Base-by-base conservation (phyloP, 2,329 filamentous ascomycete genomes). In the Penicillium sp. region DNA sequence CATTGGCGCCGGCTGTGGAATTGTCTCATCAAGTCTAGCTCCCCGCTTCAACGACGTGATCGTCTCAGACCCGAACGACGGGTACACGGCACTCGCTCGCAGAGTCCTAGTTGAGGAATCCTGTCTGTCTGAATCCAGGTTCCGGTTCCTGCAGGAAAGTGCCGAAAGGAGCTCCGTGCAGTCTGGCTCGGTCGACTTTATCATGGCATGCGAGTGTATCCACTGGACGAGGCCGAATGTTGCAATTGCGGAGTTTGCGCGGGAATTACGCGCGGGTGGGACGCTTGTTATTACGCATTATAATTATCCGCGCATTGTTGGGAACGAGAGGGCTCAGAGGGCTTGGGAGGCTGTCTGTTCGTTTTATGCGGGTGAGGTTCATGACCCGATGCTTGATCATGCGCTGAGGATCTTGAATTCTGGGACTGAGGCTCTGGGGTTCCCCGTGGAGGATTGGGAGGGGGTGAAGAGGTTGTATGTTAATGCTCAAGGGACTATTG, bases 201-300 rank as follows among this genome's bases (percentile, higher is more conserved):
- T 49, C 34, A 39, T 44, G 34, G 47, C 35, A 3, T 49, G 47
- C 10, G 47, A 49, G 24, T 49, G 47, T 28, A 49, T 49, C 10
- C 47, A 49, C 34, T 49, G 47, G 47, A 49, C 35, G 17, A 33
- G 29, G 7, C 47, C 47, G 4, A 35, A 45, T 4, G 19, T 34
- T 19, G 47, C 47, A 13, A 49, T 49, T 19, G 19, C 15, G 6
- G 47, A 38, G 8, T 49, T 49, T 33, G 47, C 35, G 10, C 37
- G 41, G 6, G 28, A 49, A 22, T n/a, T 49, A n/a, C 8, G 34
- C 3, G 26, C 15, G 0, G 42, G 47, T 15, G 47, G 47, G 4
- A 45, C 47, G 4, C 28, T 49, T 22, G 34, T 34, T 6, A 45
- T 49, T 26, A 45, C 47, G 8, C 41, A 45, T n/a, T 49, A 49